Percentiles rank a stretch among this genome's conserved stretches.
phyloP scores from a whole-genome alignment of 768 basidiomycete species.

The Phylloporus arenicola region DNA sequence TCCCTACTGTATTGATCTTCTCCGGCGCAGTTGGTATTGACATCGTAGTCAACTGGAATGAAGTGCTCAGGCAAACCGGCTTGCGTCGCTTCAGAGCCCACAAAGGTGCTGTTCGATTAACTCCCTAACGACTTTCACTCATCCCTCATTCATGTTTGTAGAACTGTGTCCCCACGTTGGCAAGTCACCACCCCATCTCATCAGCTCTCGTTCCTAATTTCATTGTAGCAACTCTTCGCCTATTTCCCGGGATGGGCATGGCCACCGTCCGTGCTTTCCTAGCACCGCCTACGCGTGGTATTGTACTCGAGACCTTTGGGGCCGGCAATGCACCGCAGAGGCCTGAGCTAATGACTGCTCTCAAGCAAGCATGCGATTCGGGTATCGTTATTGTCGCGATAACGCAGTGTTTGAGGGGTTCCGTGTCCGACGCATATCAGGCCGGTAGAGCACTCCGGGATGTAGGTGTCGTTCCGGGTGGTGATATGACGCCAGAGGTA shows the following conservation, averaged over 20 bases:
- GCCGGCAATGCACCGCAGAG: slow-evolving; percentile 90
- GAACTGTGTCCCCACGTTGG: slow-evolving; percentile 82
- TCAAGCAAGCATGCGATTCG: slow-evolving; percentile 76
- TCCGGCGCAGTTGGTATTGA: slow-evolving; percentile 71
- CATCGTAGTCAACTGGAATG: slow-evolving; percentile 83
- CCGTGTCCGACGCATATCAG: slow-evolving; percentile 81
- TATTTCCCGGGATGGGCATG: slow-evolving; percentile 84
- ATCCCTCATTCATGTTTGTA: slow-evolving; percentile 27
- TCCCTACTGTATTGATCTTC: background rate
- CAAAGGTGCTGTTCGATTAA: slow-evolving; percentile 44
- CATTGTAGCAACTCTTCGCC: slow-evolving; percentile 64
- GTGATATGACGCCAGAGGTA: slow-evolving; percentile 96
- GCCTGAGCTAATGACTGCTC: slow-evolving; percentile 63
- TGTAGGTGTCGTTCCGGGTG: slow-evolving; percentile 77
- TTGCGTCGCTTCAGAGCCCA: slow-evolving; percentile 76
- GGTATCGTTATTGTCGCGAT: slow-evolving; percentile 89
- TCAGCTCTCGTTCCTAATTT: slow-evolving; percentile 12
- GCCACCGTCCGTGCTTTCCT: slow-evolving; percentile 74
- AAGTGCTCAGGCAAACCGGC: slow-evolving; percentile 78
- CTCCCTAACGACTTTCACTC: slow-evolving; percentile 3
- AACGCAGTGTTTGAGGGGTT: slow-evolving; percentile 83
- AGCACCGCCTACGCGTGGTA: slow-evolving; percentile 66
- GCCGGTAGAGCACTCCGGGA: slow-evolving; percentile 65
- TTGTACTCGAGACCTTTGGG: slow-evolving; percentile 88
- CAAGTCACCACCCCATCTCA: slow-evolving; percentile 29